phyloP scores from a whole-genome alignment of 116 monocot species.

The Phalaenopsis hybrid region DNA sequence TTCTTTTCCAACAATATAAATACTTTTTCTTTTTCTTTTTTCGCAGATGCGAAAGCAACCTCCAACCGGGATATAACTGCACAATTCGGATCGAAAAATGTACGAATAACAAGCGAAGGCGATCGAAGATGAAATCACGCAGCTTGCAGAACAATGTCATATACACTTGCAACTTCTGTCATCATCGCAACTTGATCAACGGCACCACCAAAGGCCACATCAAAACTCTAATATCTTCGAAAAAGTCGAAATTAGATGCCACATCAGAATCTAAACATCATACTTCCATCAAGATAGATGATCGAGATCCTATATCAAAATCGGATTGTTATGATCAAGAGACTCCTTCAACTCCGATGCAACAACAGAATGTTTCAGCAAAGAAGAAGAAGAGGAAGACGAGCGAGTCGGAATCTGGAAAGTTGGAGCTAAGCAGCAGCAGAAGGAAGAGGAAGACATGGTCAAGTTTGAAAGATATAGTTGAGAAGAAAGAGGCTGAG shows the following conservation, averaged over 20 bases:
- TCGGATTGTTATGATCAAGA: background rate
- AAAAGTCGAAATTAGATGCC: background rate
- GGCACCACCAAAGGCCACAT: constrained; percentile 49
- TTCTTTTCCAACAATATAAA: too few species aligned
- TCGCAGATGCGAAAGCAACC: constrained; percentile 73
- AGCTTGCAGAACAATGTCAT: constrained; percentile 50
- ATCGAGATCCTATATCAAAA: background rate
- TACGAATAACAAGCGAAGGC: constrained; percentile 32
- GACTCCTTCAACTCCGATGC: constrained; percentile 14
- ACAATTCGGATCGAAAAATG: constrained; percentile 71
- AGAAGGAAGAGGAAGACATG: constrained; percentile 60
- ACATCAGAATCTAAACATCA: background rate
- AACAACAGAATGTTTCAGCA: background rate
- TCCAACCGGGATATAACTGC: constrained; percentile 80
- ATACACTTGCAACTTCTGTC: constrained; percentile 71
- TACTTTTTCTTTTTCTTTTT: background rate
- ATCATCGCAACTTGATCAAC: constrained; percentile 37
- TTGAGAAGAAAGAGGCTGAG: constrained; percentile 29
- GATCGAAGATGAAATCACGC: constrained; percentile 11
- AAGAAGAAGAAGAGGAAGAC: constrained; percentile 26
- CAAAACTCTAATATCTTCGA: constrained; percentile 38
- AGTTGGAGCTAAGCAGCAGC: background rate
- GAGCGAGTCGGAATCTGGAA: constrained; percentile 6
- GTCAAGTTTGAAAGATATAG: constrained; percentile 54
- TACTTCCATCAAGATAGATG: background rate